phyloP scores from a whole-genome alignment of 1,139 yeast genomes.

The Saccharomyces hybrid region DNA sequence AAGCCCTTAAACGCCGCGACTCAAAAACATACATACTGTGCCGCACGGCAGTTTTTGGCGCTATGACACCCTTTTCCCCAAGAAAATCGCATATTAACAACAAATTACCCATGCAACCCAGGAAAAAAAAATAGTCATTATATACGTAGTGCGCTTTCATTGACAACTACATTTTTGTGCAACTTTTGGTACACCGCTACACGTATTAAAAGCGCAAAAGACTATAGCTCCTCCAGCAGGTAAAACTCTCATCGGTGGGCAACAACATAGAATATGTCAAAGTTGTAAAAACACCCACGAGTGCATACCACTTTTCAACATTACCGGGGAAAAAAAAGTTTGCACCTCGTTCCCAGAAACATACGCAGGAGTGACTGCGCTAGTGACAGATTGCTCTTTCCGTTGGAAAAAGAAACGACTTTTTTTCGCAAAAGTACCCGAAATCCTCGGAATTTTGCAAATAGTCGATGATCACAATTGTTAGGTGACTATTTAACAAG shows the following conservation, averaged over 20 bases:
- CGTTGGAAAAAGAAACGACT: not conserved
- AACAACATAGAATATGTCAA: not conserved
- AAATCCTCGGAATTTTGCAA: not conserved
- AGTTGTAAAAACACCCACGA: not conserved
- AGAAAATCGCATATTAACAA: not conserved
- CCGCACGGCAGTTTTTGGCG: not conserved
- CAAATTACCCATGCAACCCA: not conserved
- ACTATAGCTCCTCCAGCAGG: no score
- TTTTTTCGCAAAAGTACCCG: not conserved
- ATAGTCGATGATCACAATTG: not conserved
- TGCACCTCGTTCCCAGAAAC: not conserved
- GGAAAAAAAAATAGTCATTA: not conserved
- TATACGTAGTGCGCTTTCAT: no score
- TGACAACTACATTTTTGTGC: not conserved
- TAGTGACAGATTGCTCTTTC: not conserved
- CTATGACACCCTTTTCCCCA: not conserved
- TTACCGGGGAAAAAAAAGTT: constrained; percentile 1
- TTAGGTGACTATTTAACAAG: not conserved
- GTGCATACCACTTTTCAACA: not conserved
- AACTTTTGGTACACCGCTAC: not conserved
- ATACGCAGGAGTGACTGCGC: not conserved
- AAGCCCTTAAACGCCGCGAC: not conserved
- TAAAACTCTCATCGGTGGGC: not conserved
- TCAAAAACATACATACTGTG: not conserved
- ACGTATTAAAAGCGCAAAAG: not conserved